Conservation (phyloP, 148 eudicot genomes). For the Chenopodium suecicum region DNA sequence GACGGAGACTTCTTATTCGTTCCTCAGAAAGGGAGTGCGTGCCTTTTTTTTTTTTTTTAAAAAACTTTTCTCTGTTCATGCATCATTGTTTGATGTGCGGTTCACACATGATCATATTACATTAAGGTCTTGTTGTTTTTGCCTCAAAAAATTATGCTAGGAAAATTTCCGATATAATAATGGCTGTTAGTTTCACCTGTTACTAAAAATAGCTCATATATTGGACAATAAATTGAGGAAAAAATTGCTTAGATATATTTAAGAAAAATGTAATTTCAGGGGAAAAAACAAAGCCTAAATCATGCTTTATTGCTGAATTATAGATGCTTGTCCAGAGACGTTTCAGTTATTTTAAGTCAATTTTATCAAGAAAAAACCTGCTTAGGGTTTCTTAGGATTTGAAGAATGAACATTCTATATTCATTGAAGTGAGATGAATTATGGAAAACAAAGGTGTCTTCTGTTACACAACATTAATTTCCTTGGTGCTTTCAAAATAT, state of each 20-base stretch:
- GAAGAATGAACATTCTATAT: too few relatives aligned
- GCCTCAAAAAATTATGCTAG: background rate
- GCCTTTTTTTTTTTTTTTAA: background rate
- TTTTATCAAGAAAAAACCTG: background rate
- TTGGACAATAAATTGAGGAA: background rate
- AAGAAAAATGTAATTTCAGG: background rate
- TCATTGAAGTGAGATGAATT: background rate
- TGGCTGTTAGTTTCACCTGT: background rate
- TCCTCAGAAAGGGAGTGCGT: slow-evolving; percentile 90
- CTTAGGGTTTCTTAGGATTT: background rate
- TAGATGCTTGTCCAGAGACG: background rate
- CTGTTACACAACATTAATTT: background rate
- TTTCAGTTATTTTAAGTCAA: background rate
- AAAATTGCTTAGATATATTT: background rate
- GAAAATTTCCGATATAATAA: background rate
- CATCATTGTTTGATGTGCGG: background rate
- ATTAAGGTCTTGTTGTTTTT: background rate
- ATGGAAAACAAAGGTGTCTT: background rate
- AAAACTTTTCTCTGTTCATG: background rate
- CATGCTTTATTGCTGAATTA: background rate
- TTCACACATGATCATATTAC: background rate
- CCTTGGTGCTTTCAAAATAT: background rate
- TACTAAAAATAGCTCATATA: background rate
- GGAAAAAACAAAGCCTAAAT: background rate
- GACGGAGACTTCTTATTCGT: slow-evolving; percentile 98